A percentile compares a stretch with the other conserved stretches of the same genome.
Conservation (phyloP, 306 rosid species). For the Quercus ilex region DNA sequence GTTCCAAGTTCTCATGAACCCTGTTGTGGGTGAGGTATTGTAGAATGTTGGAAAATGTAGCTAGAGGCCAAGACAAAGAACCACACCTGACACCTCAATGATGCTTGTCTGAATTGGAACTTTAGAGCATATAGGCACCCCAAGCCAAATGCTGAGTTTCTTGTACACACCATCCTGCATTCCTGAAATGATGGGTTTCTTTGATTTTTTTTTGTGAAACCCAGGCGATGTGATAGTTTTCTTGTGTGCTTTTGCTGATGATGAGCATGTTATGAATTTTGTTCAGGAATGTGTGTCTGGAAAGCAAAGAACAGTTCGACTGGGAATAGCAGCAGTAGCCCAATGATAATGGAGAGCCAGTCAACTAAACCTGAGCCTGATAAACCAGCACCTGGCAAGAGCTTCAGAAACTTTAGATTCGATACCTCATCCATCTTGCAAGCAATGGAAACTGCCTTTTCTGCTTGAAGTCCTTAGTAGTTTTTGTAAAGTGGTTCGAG, state of each 20-base stretch:
- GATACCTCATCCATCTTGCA: conserved; percentile 55
- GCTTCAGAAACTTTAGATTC: conserved; percentile 77
- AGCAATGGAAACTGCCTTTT: conserved; percentile 71
- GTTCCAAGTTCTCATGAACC: not conserved
- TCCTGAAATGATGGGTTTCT: not conserved
- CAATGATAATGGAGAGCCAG: conserved; percentile 52
- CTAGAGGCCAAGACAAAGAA: not conserved
- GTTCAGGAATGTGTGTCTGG: conserved; percentile 73
- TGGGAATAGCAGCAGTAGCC: conserved; percentile 52
- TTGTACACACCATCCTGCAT: not conserved
- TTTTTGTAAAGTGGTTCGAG: conserved; percentile 34
- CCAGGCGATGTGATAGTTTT: not conserved
- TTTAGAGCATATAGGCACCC: not conserved
- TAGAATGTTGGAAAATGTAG: not conserved
- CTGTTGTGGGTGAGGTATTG: not conserved
- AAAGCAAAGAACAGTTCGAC: conserved; percentile 63
- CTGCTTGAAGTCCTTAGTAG: conserved; percentile 34
- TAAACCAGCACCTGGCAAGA: conserved; percentile 55
- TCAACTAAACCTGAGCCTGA: conserved; percentile 52
- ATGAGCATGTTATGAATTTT: conserved; percentile 21
- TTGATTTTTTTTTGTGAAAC: not conserved
- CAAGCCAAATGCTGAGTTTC: not conserved
- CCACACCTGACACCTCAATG: not conserved
- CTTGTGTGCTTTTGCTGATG: conserved; percentile 19
- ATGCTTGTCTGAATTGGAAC: not conserved